Conservation (phyloP, 306 rosid species). For the Cucumis hystrix region DNA sequence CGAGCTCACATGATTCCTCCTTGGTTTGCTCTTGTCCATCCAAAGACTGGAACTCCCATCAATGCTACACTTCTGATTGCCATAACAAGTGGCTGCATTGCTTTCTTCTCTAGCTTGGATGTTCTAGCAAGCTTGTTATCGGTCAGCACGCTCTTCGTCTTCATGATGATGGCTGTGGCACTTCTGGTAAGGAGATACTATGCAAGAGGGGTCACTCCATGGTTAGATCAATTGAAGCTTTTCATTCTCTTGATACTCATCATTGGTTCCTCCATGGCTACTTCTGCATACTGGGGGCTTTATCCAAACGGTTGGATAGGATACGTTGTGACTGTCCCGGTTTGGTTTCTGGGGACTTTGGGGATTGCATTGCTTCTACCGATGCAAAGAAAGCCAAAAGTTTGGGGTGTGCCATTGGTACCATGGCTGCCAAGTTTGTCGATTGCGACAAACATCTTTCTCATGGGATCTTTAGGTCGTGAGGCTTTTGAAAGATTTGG, state of each 20-base stretch:
- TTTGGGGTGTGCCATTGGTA: slow-evolving; percentile 82
- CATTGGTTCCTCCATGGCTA: slow-evolving; percentile 55
- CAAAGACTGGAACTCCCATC: slow-evolving; percentile 67
- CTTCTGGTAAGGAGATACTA: slow-evolving; percentile 76
- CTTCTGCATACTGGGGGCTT: slow-evolving; percentile 55
- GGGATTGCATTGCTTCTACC: slow-evolving; percentile 36
- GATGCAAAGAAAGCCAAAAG: slow-evolving; percentile 48
- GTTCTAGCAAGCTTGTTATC: slow-evolving; percentile 49
- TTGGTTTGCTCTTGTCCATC: slow-evolving; percentile 71
- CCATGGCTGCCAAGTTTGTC: slow-evolving; percentile 81
- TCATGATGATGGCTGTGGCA: slow-evolving; percentile 61
- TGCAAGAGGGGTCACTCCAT: slow-evolving; percentile 40
- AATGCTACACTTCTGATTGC: slow-evolving; percentile 54
- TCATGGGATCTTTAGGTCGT: slow-evolving; percentile 50
- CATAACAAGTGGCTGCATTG: slow-evolving; percentile 33
- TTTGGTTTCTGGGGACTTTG: slow-evolving; percentile 55
- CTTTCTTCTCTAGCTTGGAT: slow-evolving; percentile 51
- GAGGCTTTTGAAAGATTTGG: slow-evolving; percentile 56
- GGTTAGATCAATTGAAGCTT: slow-evolving; percentile 27
- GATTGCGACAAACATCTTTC: slow-evolving; percentile 54
- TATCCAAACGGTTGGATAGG: slow-evolving; percentile 52
- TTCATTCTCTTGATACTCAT: slow-evolving; percentile 34
- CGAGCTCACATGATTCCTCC: slow-evolving; percentile 74
- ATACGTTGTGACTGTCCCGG: slow-evolving; percentile 33
- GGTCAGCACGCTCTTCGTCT: slow-evolving; percentile 57